phyloP scores from a whole-genome alignment of 257 asterid species.

The Solanum appendiculatum region DNA sequence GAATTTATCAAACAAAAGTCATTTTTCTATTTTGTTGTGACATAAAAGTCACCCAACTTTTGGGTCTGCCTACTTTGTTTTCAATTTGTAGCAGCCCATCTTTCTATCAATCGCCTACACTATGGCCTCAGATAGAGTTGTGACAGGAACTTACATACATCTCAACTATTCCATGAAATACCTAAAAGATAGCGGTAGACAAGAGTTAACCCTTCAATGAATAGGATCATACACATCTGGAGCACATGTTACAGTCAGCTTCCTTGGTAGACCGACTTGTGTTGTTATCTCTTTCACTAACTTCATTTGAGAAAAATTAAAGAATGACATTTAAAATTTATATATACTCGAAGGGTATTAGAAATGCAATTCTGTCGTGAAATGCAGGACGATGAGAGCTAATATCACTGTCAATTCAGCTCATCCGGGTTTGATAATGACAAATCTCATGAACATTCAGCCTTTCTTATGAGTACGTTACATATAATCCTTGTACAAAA shows the following conservation, averaged over 20 bases:
- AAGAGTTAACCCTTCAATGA: neutral
- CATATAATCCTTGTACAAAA: neutral
- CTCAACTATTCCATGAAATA: no score
- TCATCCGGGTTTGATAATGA: slow-evolving; percentile 18
- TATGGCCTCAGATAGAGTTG: no score
- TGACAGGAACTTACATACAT: no score
- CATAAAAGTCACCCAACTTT: no score
- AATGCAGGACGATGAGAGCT: slow-evolving; percentile 18
- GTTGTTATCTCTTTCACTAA: neutral
- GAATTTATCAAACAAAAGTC: no score
- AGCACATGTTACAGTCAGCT: slow-evolving; percentile 40
- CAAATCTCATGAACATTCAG: slow-evolving; percentile 15
- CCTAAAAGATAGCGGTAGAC: no score
- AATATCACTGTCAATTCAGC: slow-evolving; percentile 16
- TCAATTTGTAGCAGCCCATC: no score
- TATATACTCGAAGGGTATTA: no score
- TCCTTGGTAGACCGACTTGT: slow-evolving; percentile 19
- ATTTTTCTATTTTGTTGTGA: no score
- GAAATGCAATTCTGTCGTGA: neutral
- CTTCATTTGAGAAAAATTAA: neutral
- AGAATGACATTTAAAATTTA: neutral
- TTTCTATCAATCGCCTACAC: no score
- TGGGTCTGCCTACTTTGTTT: no score
- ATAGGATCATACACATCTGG: slow-evolving; percentile 49
- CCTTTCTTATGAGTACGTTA: slow-evolving; percentile 5